Evolutionary conservation across 1,284 basidiomycete genomes (phyloP), one percentile per base, ranked within the genome.

Genomic region (Sporisorium exsertum): DNA sequence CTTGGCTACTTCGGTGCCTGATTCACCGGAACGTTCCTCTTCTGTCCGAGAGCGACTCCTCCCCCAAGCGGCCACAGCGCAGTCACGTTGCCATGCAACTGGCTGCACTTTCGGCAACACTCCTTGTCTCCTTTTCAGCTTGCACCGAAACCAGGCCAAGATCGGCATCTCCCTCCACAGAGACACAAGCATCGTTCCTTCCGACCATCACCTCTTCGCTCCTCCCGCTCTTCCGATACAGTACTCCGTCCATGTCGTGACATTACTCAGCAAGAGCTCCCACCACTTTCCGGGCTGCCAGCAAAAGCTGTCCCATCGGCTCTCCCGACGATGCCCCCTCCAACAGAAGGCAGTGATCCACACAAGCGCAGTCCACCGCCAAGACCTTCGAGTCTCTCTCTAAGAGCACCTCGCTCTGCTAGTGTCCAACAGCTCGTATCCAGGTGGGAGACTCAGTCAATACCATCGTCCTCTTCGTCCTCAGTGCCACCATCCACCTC

Each of bases 341-440:
- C 59, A 9, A 50, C 33, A 29, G 35, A 40, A 20, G 9, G 15
- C 32, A 54, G 32, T 9, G 18, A 29, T 29, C 20, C 27, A 13
- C 35, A 40, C 43, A 57, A 54, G 16, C 58, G 35, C 40, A 47
- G 49, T 37, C 20, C 58, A 3, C 52, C 51, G n/a, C 65, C 65
- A 20, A 50, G 54, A 20, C 65, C 71, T 3, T 60, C 71, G 6
- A 75, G 72, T 27, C 37, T 70, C 9, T 64, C 72, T 8, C 57
- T 70, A 1, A 26, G 66, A 18, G 43, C 58, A 18, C 66, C 72
- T 54, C 54, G 64, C 4, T 63, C 66, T 9, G 54, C 60, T 18
- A 75, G 66, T 46, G 67, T 75, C 8, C 67, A 62, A 47, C 72
- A 71, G 49, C 64, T 75, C 33, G 72, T 75, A 22, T 69, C 69